These are phyloP conservation scores for Nymphaea colorata DNA, from an alignment of 164 flowering plant species.

Conservation along the genomic window DNA sequence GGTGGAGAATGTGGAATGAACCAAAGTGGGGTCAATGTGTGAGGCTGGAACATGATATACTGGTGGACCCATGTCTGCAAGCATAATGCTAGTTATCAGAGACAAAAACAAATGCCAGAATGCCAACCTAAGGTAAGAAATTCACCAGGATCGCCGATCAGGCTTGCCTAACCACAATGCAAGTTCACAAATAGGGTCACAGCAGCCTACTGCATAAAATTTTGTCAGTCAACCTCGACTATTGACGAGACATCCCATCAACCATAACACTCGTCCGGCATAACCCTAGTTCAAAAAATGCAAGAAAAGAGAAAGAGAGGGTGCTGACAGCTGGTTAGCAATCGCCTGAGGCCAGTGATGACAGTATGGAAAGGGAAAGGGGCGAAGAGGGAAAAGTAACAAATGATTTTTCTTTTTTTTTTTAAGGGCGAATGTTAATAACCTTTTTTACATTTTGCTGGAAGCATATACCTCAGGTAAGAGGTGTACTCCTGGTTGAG, in stretches of 20 bases:
- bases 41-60: not conserved
- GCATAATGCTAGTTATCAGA: not conserved
- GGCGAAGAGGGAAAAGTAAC: too few relatives aligned
- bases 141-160: not conserved
- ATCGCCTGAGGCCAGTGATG: too few relatives aligned
- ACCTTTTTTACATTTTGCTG: too few relatives aligned
- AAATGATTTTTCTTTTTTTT: too few relatives aligned
- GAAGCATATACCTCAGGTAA: too few relatives aligned
- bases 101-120: not conserved
- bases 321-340: too few relatives aligned
- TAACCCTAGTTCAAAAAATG: too few relatives aligned
- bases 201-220: not conserved
- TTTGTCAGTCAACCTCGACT: not conserved
- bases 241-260: not conserved
- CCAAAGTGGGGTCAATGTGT: not conserved
- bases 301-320: too few relatives aligned
- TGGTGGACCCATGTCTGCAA: not conserved
- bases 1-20: too few relatives aligned
- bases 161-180: not conserved
- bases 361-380: too few relatives aligned
- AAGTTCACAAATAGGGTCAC: not conserved
- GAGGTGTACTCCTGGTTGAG: too few relatives aligned
- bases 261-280: not conserved
- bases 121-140: not conserved
- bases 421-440: too few relatives aligned